Conservation (phyloP, 371 early-diverging fungal genomes). For the Mucor velutinosus region DNA sequence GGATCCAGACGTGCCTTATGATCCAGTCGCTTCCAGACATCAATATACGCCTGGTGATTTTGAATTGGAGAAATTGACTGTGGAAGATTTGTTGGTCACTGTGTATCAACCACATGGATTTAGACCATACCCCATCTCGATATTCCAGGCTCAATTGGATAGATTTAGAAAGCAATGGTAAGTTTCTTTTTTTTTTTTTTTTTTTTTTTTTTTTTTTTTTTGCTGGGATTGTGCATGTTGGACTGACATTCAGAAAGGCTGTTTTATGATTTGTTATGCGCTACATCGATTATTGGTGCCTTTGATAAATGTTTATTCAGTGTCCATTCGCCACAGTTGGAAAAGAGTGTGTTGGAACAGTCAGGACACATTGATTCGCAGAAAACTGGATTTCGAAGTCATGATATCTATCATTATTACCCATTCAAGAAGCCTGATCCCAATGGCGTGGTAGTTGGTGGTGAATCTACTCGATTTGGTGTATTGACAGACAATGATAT, state of each 20-base stretch:
- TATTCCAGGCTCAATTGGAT: slow-evolving; percentile 83
- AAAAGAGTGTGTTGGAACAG: slow-evolving; percentile 53
- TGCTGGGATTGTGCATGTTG: no score
- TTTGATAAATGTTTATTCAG: slow-evolving; percentile 95
- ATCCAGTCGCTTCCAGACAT: slow-evolving; percentile 63
- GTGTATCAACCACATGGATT: slow-evolving; percentile 66
- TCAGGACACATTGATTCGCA: slow-evolving; percentile 46
- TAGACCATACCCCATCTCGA: slow-evolving; percentile 84
- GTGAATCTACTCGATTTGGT: slow-evolving; percentile 47
- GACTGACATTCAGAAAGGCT: slow-evolving; percentile 38
- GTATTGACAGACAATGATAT: slow-evolving; percentile 48
- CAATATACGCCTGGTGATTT: slow-evolving; percentile 82
- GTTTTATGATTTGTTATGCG: slow-evolving; percentile 88
- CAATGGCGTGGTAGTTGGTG: slow-evolving; percentile 52
- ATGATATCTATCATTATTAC: slow-evolving; percentile 41
- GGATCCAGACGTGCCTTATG: slow-evolving; percentile 70
- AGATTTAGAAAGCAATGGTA: slow-evolving; percentile 87
- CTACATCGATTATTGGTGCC: slow-evolving; percentile 89
- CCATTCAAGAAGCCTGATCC: slow-evolving; percentile 50
- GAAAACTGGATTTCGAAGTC: slow-evolving; percentile 37
- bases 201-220: no score
- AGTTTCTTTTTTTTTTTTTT: no score
- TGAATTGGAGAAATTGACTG: slow-evolving; percentile 74
- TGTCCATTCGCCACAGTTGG: slow-evolving; percentile 82
- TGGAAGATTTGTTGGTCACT: slow-evolving; percentile 45